phyloP scores from a whole-genome alignment of 345 rosid genomes.

The Arabis hirsuta region DNA sequence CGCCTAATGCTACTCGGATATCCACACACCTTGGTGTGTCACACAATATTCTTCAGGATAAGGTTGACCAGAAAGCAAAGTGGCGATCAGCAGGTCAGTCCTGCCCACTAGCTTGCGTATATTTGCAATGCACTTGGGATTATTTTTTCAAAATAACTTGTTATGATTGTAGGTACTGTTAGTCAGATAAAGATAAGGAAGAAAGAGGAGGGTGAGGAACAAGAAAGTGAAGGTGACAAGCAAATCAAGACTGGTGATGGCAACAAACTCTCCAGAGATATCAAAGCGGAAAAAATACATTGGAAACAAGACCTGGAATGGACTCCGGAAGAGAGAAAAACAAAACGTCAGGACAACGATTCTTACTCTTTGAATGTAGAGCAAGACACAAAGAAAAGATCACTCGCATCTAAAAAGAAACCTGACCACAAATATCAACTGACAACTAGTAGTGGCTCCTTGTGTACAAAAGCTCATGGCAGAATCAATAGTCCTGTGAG shows the following conservation, averaged over 20 bases:
- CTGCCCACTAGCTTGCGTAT: slow-evolving; percentile 18
- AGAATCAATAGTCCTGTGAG: slow-evolving; percentile 42
- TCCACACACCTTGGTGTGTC: slow-evolving; percentile 28
- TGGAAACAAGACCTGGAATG: slow-evolving; percentile 30
- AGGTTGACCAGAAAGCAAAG: slow-evolving; percentile 30
- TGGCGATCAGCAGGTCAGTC: slow-evolving; percentile 30
- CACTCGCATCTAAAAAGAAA: slow-evolving; percentile 45
- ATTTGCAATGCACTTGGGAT: slow-evolving; percentile 5
- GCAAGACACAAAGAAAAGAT: slow-evolving; percentile 45
- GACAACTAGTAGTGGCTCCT: slow-evolving; percentile 49
- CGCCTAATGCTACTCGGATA: slow-evolving; percentile 30
- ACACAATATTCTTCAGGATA: slow-evolving; percentile 11
- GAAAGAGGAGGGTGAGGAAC: slow-evolving; percentile 51
- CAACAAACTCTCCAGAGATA: slow-evolving; percentile 42
- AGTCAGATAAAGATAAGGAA: slow-evolving; percentile 48
- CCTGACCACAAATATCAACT: slow-evolving; percentile 48
- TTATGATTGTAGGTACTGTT: slow-evolving; percentile 45
- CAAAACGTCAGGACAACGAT: slow-evolving; percentile 37
- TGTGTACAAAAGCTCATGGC: slow-evolving; percentile 45
- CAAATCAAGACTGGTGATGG: slow-evolving; percentile 50
- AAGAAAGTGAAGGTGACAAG: slow-evolving; percentile 47
- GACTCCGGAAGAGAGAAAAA: slow-evolving; percentile 34
- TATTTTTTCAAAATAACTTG: slow-evolving; percentile 11
- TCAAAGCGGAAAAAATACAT: slow-evolving; percentile 44
- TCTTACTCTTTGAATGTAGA: slow-evolving; percentile 43